These are phyloP conservation scores for Pyrenopolyporus hunteri DNA, from an alignment of 495 filamentous ascomycete genomes.

Conservation along the genomic window DNA sequence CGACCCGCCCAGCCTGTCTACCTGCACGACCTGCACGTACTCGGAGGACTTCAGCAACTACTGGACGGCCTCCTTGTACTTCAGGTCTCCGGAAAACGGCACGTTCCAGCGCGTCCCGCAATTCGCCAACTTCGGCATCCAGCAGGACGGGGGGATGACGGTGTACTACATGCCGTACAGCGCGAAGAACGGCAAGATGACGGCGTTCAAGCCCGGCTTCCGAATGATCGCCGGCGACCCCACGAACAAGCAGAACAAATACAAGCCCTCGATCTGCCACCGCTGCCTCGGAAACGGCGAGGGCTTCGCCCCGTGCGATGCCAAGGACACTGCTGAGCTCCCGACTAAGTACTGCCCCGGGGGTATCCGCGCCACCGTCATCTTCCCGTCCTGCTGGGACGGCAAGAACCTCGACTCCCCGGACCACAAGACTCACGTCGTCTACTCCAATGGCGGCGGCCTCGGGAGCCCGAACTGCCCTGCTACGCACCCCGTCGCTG, in stretches of 20 bases:
- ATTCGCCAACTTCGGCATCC: constrained; percentile 48
- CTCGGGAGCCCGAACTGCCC: constrained; percentile 43
- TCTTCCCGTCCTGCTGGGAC: constrained; percentile 53
- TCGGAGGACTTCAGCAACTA: constrained; percentile 51
- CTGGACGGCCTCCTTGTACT: constrained; percentile 55
- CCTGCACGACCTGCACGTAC: constrained; percentile 48
- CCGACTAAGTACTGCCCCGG: constrained; percentile 43
- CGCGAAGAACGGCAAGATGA: constrained; percentile 47
- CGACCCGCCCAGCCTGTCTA: constrained; percentile 44
- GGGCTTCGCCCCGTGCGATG: constrained; percentile 61
- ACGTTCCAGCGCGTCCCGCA: constrained; percentile 53
- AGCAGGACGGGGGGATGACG: constrained; percentile 52
- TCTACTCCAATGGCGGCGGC: constrained; percentile 42
- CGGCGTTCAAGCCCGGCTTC: constrained; percentile 55
- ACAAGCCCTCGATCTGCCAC: constrained; percentile 62
- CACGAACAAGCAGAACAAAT: constrained; percentile 41
- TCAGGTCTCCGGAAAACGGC: constrained; percentile 49
- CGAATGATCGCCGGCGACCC: constrained; percentile 77
- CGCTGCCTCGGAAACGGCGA: constrained; percentile 73
- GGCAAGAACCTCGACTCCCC: constrained; percentile 48
- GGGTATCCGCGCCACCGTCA: constrained; percentile 49
- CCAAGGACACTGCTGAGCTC: constrained; percentile 39
- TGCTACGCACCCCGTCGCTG: constrained; percentile 43
- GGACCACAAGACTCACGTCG: constrained; percentile 48
- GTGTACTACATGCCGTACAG: constrained; percentile 55